Percentiles rank a stretch among this genome's conserved stretches.
phyloP scores from a whole-genome alignment of 2,329 filamentous ascomycete genomes.

The Gaeumannomyces tritici region DNA sequence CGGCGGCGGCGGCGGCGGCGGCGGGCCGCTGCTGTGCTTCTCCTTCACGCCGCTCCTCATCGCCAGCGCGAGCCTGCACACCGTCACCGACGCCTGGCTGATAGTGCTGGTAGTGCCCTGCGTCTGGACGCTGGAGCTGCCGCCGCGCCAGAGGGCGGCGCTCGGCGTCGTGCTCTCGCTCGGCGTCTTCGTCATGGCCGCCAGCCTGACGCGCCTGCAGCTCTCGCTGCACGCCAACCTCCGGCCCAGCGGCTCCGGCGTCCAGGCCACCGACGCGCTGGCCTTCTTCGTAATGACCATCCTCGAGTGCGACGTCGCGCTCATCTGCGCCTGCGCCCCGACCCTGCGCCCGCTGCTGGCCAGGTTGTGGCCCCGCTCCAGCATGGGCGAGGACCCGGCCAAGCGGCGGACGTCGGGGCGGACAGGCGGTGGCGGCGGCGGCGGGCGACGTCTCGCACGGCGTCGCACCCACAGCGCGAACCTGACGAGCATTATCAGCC shows the following conservation, averaged over 20 bases:
- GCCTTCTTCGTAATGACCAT: slow-evolving; percentile 26
- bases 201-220: slow-evolving; percentile 22
- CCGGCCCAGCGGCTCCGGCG: slow-evolving; percentile 10
- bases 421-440: neutral
- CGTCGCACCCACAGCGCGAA: slow-evolving; percentile 14
- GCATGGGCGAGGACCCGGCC: slow-evolving; percentile 9
- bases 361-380: slow-evolving; percentile 14
- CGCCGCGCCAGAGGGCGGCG: slow-evolving; percentile 31
- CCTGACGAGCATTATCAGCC: slow-evolving; percentile 18
- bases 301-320: slow-evolving; percentile 23
- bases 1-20: neutral
- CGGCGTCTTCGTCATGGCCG: slow-evolving; percentile 27
- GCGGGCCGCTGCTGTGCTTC: slow-evolving; percentile 20
- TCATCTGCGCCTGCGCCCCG: slow-evolving; percentile 24
- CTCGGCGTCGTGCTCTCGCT: slow-evolving; percentile 33
- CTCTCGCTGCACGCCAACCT: slow-evolving; percentile 18
- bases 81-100: slow-evolving; percentile 34
- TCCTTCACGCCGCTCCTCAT: slow-evolving; percentile 31
- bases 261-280: slow-evolving; percentile 13
- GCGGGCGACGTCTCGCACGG: slow-evolving; percentile 3
- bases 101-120: slow-evolving; percentile 31
- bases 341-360: slow-evolving; percentile 20
- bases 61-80: slow-evolving; percentile 32
- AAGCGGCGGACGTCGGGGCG: neutral
- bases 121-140: slow-evolving; percentile 26